Percentiles rank a stretch among this genome's conserved stretches.
These are phyloP conservation scores for Carex cristatella DNA, from an alignment of 176 grass and related monocot species.

Conservation along the genomic window DNA sequence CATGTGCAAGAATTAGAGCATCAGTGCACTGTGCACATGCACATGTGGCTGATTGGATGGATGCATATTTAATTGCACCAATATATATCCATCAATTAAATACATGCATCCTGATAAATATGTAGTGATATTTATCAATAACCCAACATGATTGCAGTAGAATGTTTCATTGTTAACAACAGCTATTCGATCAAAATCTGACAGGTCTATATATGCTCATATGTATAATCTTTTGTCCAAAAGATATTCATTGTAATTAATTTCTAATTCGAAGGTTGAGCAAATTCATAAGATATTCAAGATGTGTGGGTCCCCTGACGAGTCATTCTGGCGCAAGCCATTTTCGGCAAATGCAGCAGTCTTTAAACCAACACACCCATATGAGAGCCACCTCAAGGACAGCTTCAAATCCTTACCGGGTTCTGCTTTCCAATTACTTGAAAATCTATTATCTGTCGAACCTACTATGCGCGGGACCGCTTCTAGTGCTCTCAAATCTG, in stretches of 20 bases:
- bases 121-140: neutral
- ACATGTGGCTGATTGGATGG: neutral
- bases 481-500: constrained; percentile 49
- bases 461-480: constrained; percentile 57
- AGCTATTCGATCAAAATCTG: neutral
- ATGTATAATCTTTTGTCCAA: neutral
- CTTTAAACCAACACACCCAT: constrained; percentile 61
- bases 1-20: neutral
- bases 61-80: neutral
- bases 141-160: neutral
- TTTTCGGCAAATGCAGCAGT: constrained; percentile 45
- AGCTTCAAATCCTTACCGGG: constrained; percentile 43
- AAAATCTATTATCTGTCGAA: constrained; percentile 57
- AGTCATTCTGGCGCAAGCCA: constrained; percentile 58
- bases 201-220: neutral
- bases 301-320: constrained; percentile 78
- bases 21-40: neutral
- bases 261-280: constrained; percentile 41
- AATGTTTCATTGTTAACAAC: neutral
- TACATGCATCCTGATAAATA: neutral
- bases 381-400: constrained; percentile 46
- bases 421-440: constrained; percentile 42
- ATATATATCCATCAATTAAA: neutral
- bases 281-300: constrained; percentile 99
- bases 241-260: neutral